Evolutionary conservation across 2,329 filamentous ascomycete genomes (phyloP), one percentile per base, ranked within the genome.

Genomic region (Colletotrichum sansevieriae): DNA sequence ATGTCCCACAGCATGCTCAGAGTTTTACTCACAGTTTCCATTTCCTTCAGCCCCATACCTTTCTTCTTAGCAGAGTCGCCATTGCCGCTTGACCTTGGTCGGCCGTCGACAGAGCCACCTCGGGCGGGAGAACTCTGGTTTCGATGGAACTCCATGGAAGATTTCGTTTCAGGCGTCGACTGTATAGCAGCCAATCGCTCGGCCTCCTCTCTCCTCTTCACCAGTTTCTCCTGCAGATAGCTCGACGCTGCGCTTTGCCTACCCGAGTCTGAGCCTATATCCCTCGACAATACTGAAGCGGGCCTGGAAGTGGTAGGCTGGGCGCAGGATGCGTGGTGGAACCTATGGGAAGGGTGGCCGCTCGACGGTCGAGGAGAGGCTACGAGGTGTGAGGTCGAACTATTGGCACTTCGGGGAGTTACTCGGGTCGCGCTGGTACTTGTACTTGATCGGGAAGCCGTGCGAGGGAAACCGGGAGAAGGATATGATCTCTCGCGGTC

Each of bases 31-130:
- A 90, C 88, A 80, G 89, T 83, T 76, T 93, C 90, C 82, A 91
- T 89, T 73, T 92, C 90, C 75, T 91, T 90, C 7, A 89, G 80
- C 2, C 90, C 90, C 77, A 91, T 82, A 4, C 84, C 84, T 71
- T 85, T 88, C 71, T 84, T 84, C 72, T 81, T 84, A 11, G 76
- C 71, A 9, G 75, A 63, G 9, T 86, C 84, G 11, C 79, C 75
- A 8, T 75, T 80, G 22, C 76, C 76, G 60, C 82, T 83, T 2
- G 83, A 85, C n/a, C 76, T 76, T 1, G 84, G 83, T 8, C 82
- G 79, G 41, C 76, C 76, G 22, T 80, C 81, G 5, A 33, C 51
- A 0, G 76, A 72, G 63, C 77, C 73, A 68, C 77, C 65, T 74
- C 79, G 81, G 37, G 76, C 73, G 0, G 84, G 83, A 1, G 83